phyloP scores from a whole-genome alignment of 768 basidiomycete genomes.

The Tulasnella sp. region DNA sequence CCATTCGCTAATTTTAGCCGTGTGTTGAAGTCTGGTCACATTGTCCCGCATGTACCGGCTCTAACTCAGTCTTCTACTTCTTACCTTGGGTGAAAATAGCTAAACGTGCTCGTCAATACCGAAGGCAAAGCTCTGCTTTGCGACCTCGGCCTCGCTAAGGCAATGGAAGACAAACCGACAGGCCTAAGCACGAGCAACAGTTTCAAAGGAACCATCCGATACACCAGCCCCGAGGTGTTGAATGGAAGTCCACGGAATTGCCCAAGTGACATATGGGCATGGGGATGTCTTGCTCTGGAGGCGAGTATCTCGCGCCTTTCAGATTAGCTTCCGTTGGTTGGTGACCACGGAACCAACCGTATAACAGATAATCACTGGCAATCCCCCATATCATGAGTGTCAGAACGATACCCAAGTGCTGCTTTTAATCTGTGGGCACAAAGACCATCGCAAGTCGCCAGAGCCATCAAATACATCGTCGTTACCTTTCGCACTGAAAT shows the following conservation, averaged over 20 bases:
- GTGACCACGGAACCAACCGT: not conserved
- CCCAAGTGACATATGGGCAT: not conserved
- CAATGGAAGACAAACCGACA: not conserved
- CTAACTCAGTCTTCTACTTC: not conserved
- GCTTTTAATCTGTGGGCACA: not conserved
- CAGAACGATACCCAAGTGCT: not conserved
- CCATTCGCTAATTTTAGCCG: not conserved
- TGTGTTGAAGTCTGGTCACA: not conserved
- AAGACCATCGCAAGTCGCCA: not conserved
- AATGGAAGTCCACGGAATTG: not conserved
- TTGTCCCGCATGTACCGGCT: too few species aligned
- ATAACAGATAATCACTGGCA: not conserved
- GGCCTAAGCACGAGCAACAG: not conserved
- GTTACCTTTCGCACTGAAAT: not conserved
- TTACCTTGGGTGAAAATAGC: not conserved
- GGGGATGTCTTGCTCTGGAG: not conserved
- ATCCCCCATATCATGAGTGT: not conserved
- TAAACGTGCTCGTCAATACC: not conserved
- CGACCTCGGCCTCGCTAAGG: not conserved
- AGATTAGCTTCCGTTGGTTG: not conserved
- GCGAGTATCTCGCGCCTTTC: not conserved
- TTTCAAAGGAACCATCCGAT: not conserved
- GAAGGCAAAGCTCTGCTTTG: not conserved
- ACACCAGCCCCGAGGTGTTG: not conserved
- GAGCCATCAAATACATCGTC: not conserved